These are phyloP conservation scores for Mucor mucedo DNA, from an alignment of 371 early-diverging fungal genomes.

Conservation along the genomic window DNA sequence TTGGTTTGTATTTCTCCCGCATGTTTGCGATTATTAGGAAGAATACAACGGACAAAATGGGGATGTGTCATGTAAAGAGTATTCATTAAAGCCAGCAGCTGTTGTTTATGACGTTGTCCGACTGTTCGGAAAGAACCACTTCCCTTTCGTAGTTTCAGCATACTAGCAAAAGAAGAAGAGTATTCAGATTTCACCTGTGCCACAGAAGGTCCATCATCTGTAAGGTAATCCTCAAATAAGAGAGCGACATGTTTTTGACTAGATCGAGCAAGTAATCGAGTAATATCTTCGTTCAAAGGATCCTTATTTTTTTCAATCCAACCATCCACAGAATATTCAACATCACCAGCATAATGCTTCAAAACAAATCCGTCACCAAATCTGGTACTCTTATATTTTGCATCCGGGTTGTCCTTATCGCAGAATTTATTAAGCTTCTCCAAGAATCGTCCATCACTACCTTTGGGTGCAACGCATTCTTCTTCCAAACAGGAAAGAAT, in stretches of 20 bases:
- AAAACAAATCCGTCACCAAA: constrained; percentile 95
- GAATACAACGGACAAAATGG: constrained; percentile 99
- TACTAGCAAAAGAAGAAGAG: constrained; percentile 22
- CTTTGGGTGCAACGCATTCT: constrained; percentile 99
- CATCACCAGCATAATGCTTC: constrained; percentile 98
- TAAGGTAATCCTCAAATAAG: constrained; percentile 84
- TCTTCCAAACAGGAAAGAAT: constrained; percentile 98
- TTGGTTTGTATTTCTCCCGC: constrained; percentile 82
- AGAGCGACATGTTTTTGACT: constrained; percentile 78
- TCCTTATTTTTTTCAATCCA: constrained; percentile 99
- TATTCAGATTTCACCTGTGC: not conserved
- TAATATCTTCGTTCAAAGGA: constrained; percentile 97
- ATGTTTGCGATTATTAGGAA: constrained; percentile 97
- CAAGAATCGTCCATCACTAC: constrained; percentile 95
- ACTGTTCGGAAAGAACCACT: constrained; percentile 97
- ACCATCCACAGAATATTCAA: constrained; percentile 94
- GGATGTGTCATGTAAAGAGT: constrained; percentile 95
- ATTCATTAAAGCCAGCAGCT: constrained; percentile 90
- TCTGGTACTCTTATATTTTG: constrained; percentile 86
- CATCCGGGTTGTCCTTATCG: constrained; percentile 66
- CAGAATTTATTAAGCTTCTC: constrained; percentile 92
- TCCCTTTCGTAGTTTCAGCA: constrained; percentile 42
- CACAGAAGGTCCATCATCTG: constrained; percentile 28
- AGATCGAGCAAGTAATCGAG: constrained; percentile 85
- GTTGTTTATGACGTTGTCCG: constrained; percentile 97